A percentile compares a stretch with the other conserved stretches of the same genome.
phyloP scores from a whole-genome alignment of 148 eudicot species.

The Beta vulgaris region DNA sequence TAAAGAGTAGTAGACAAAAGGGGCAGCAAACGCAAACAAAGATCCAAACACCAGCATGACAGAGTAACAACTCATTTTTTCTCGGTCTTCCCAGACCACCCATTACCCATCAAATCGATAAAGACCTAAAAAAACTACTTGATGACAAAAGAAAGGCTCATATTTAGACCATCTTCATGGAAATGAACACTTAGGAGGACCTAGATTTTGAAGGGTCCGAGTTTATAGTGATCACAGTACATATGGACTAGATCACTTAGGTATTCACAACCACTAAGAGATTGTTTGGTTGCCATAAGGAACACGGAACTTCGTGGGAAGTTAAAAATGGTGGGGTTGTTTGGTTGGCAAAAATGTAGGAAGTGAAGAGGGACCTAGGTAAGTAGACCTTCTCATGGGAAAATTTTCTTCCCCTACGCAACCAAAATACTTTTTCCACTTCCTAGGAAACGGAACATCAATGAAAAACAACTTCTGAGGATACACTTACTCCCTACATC shows the following conservation, averaged over 20 bases:
- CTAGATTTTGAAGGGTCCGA: neutral
- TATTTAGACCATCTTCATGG: neutral
- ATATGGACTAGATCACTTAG: neutral
- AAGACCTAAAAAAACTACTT: neutral
- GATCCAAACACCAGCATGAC: neutral
- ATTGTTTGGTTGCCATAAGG: no score
- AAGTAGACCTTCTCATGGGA: no score
- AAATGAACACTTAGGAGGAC: neutral
- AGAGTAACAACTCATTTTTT: neutral
- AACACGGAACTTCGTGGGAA: no score
- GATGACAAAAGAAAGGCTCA: neutral
- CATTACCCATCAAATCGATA: neutral
- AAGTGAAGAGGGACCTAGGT: no score
- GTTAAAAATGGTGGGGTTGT: no score
- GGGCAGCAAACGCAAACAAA: neutral
- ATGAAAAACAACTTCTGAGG: no score
- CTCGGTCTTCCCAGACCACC: neutral
- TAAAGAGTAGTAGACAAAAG: neutral
- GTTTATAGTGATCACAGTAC: neutral
- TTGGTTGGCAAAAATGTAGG: no score
- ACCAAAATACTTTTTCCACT: no score
- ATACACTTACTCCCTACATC: no score
- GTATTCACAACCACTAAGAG: neutral
- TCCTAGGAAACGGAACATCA: no score
- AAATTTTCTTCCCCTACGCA: no score